phyloP scores from a whole-genome alignment of 176 grass and related monocot genomes.

The Dendrocalamus sinicus region DNA sequence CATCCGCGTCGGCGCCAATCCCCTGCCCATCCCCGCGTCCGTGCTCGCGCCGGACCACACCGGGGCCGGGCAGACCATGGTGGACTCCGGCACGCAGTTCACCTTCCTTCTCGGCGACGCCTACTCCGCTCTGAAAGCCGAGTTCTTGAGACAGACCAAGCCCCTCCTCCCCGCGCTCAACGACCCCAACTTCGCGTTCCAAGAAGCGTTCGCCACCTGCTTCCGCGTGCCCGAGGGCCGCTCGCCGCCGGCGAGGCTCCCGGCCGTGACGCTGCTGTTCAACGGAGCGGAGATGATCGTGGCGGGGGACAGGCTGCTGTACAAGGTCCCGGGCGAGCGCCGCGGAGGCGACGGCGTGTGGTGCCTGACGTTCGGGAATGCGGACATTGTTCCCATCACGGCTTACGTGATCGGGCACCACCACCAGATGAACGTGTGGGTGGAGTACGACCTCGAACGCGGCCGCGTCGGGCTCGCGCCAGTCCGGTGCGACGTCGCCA shows the following conservation, averaged over 20 bases:
- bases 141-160: slow-evolving; percentile 64
- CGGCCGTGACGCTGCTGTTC: slow-evolving; percentile 66
- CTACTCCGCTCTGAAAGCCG: slow-evolving; percentile 66
- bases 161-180: slow-evolving; percentile 49
- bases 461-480: slow-evolving; percentile 79
- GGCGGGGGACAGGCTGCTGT: slow-evolving; percentile 69
- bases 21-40: slow-evolving; percentile 65
- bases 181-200: slow-evolving; percentile 77
- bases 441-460: slow-evolving; percentile 98
- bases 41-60: slow-evolving; percentile 86
- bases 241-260: slow-evolving; percentile 38
- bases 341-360: slow-evolving; percentile 68
- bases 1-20: slow-evolving; percentile 69
- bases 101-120: slow-evolving; percentile 89
- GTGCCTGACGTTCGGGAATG: slow-evolving; percentile 97
- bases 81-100: slow-evolving; percentile 97
- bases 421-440: slow-evolving; percentile 99
- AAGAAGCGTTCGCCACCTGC: slow-evolving; percentile 81
- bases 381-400: slow-evolving; percentile 81
- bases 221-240: slow-evolving; percentile 60
- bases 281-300: slow-evolving; percentile 80
- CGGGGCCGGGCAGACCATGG: slow-evolving; percentile 94
- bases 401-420: slow-evolving; percentile 98
- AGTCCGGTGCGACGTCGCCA: slow-evolving; percentile 88
- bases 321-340: slow-evolving; percentile 72